phyloP scores from a whole-genome alignment of 768 basidiomycete genomes.

The Leccinum disarticulatum region DNA sequence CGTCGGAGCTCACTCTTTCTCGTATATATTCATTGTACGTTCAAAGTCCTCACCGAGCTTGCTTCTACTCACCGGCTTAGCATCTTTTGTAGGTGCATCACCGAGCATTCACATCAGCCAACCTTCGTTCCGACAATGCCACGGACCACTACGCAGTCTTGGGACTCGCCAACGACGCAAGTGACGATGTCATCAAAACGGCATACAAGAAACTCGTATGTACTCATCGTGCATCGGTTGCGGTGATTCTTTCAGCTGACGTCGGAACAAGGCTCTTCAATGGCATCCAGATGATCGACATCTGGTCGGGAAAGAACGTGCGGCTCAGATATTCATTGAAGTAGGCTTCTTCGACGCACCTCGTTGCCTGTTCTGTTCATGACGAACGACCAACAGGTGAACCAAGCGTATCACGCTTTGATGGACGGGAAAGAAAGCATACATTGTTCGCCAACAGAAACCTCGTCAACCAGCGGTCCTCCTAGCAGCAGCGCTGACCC shows the following conservation, averaged over 20 bases:
- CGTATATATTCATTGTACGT: conserved; percentile 28
- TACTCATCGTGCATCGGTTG: conserved; percentile 21
- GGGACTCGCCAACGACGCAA: conserved; percentile 45
- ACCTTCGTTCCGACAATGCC: conserved; percentile 29
- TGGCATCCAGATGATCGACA: conserved; percentile 76
- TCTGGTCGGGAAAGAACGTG: conserved; percentile 47
- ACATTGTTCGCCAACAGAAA: conserved; percentile 28
- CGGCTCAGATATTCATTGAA: conserved; percentile 58
- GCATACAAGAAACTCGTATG: conserved; percentile 65
- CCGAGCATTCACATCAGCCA: conserved; percentile 9
- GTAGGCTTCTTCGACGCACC: conserved; percentile 34
- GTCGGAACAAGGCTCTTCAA: conserved; percentile 46
- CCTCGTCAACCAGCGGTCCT: conserved; percentile 23
- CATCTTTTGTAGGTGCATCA: conserved; percentile 3
- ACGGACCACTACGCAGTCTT: conserved; percentile 41
- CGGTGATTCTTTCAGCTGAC: conserved; percentile 22
- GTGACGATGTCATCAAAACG: conserved; percentile 51
- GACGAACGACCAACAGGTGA: conserved; percentile 38
- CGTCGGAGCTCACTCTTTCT: conserved; percentile 22
- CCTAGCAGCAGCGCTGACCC: conserved; percentile 20
- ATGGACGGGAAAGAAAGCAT: conserved; percentile 42
- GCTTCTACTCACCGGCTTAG: conserved; percentile 8
- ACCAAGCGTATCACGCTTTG: conserved; percentile 55
- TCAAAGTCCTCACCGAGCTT: conserved; percentile 8
- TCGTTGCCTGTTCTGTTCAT: not conserved